Evolutionary conservation across 1,284 basidiomycete genomes (phyloP), one percentile per base, ranked within the genome.

Genomic region (Ganoderma sp.): DNA sequence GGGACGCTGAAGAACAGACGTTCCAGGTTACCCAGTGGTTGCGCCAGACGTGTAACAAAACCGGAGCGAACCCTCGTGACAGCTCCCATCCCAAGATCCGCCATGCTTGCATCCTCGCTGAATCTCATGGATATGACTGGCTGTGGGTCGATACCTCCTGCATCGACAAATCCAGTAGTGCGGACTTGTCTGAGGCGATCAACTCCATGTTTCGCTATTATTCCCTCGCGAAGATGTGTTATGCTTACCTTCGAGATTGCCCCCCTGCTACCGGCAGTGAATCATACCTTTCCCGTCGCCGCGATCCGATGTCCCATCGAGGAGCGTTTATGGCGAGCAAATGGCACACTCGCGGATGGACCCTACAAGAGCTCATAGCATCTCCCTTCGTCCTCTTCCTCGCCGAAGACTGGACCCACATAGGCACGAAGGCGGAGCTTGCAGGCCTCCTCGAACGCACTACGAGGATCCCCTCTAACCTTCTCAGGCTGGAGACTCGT

Each of bases 351-450:
- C 60, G 60, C 45, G 60, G 60, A 1, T 61, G 60, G 60, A 61
- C 60, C 3, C 14, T 61, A 32, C 60, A 61, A 42, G 60, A 61
- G 19, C 60, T 61, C 17, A 28, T 61, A 79, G 88, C 74, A n/a
- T 43, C 60, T 2, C 17, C 19, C 15, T 32, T 42, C 6, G 43
- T 61, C 14, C 5, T 61, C 15, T 61, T 61, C 22, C 28, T 61
- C 7, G 43, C 60, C 2, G 12, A 43, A 4, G 32, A 45, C 15
- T 61, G 58, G 60, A 37, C 22, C 37, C 17, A 19, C 15, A 28
- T 61, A 14, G 69, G 67, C 6, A 68, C 64, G 17, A 66, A 68
- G 45, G 60, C 61, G 2, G 48, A 50, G 48, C 48, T 50, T 4
- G 48, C 48, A 22, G 64, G 52, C 10, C 62, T 68, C 2, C 43